Percentiles rank a stretch among this genome's conserved stretches.
These are phyloP conservation scores for Glycine soja DNA, from an alignment of 306 rosid species.

Conservation along the genomic window DNA sequence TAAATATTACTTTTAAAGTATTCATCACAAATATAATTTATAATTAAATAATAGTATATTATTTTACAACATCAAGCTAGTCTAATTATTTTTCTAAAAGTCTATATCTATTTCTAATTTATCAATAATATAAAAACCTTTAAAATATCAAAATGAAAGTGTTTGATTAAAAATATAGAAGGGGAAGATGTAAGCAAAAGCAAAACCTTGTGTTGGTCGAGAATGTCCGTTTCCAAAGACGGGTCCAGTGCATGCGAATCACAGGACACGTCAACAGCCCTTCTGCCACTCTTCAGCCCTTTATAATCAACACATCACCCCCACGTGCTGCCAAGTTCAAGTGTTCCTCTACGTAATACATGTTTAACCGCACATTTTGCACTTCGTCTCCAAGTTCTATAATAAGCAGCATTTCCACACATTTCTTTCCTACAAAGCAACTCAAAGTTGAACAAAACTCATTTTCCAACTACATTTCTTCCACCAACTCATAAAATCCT, in stretches of 20 bases:
- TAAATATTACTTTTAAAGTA: no score
- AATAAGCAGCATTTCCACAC: not conserved
- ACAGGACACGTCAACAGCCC: conserved; percentile 40
- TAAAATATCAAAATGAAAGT: not conserved
- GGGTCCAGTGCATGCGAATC: conserved; percentile 44
- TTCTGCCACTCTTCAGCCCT: conserved; percentile 46
- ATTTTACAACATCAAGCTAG: no score
- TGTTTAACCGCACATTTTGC: no score
- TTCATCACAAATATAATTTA: no score
- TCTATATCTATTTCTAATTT: not conserved
- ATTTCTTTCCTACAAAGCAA: not conserved
- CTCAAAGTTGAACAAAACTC: not conserved
- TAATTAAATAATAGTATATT: no score
- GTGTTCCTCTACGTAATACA: no score
- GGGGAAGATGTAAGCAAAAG: not conserved
- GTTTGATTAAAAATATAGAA: not conserved
- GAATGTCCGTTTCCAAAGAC: conserved; percentile 14
- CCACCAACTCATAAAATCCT: no score
- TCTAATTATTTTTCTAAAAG: no score
- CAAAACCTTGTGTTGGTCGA: not conserved
- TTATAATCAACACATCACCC: conserved; percentile 2
- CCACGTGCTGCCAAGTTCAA: conserved; percentile 14
- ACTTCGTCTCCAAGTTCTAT: conserved; percentile 39
- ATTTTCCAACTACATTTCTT: no score
- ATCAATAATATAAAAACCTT: not conserved